These are phyloP conservation scores for Amanita rubescens DNA, from an alignment of 768 basidiomycete genomes.

Conservation along the genomic window DNA sequence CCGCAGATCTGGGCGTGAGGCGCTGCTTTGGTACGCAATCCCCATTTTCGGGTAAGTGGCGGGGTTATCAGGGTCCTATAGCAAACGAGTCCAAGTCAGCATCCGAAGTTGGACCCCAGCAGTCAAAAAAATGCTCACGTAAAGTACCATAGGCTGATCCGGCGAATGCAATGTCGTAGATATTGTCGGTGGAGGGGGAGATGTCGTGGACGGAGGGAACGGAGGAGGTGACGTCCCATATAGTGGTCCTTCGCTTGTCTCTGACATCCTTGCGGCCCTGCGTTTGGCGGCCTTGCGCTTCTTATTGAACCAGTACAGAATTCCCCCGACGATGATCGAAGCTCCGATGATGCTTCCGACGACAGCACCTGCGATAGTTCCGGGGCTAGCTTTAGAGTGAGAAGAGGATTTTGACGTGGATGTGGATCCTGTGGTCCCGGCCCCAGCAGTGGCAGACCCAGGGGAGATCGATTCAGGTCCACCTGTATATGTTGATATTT, in stretches of 20 bases:
- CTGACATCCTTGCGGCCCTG: neutral
- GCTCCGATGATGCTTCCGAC: slow-evolving; percentile 43
- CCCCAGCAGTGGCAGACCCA: no score
- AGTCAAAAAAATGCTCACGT: neutral
- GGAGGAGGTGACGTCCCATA: neutral
- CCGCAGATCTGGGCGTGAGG: no score
- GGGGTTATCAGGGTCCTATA: neutral
- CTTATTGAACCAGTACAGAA: slow-evolving; percentile 29
- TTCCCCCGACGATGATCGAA: slow-evolving; percentile 27
- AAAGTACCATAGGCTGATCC: neutral
- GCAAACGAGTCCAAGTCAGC: neutral
- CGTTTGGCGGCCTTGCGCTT: slow-evolving; percentile 22
- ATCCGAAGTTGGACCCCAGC: neutral
- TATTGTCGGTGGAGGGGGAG: no score
- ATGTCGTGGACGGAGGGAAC: neutral
- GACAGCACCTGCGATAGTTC: slow-evolving; percentile 59
- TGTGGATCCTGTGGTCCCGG: neutral
- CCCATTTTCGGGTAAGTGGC: neutral
- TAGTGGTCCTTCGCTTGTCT: no score
- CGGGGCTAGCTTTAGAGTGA: slow-evolving; percentile 33
- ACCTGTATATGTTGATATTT: neutral
- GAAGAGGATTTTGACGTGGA: neutral
- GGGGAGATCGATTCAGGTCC: slow-evolving; percentile 1
- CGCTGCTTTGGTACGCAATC: no score
- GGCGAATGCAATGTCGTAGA: neutral